Base-by-base conservation (phyloP, 1,284 basidiomycete species). In the Tremellales sp. region DNA sequence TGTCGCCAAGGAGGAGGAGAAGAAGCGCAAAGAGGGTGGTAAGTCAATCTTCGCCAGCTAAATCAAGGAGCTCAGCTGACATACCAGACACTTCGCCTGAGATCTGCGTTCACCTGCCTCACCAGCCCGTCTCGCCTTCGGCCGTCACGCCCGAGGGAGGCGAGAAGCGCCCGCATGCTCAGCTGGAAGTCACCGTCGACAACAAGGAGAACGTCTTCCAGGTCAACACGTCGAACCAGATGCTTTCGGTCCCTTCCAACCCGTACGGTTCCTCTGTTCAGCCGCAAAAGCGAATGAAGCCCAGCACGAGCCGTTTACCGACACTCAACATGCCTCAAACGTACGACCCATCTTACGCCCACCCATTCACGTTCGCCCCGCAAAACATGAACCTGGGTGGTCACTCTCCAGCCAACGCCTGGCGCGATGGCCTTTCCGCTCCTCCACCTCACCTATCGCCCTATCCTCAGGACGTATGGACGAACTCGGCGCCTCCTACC, bases 1-100 rank as follows among this genome's bases (percentile, higher is more conserved):
- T 39, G 73, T 79, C n/a, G 78, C 76, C 27, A 70, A 61, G 57
- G 71, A 76, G 46, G 74, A 74, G 47, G 72, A 75, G 58, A 52
- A 59, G 13, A 47, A 51, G 39, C 47, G 57, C 23, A 45, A 55
- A 11, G 56, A 49, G 24, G 52, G 53, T 39, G 54, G 54, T 57
- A 36, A 49, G 56, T 42, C 21, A 12, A 29, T 15, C 23, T 46
- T 44, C n/a, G 2, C 6, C 12, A 44, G 23, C 15, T 1, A 15
- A 5, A 17, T 22, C 7, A 7, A 13, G 17, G 6, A 23, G 39
- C 45, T 46, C 37, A 44, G 36, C 12, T 24, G 8, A 40, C 51
- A 54, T 59, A 41, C 25, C 42, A 17, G 31, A 49, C 4, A 47
- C 53, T 11, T 55, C 60, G 40, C 52, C n/a, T n/a, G n/a, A n/a